phyloP scores from a whole-genome alignment of 2,329 filamentous ascomycete genomes.

The Ophiostoma tasmaniense region DNA sequence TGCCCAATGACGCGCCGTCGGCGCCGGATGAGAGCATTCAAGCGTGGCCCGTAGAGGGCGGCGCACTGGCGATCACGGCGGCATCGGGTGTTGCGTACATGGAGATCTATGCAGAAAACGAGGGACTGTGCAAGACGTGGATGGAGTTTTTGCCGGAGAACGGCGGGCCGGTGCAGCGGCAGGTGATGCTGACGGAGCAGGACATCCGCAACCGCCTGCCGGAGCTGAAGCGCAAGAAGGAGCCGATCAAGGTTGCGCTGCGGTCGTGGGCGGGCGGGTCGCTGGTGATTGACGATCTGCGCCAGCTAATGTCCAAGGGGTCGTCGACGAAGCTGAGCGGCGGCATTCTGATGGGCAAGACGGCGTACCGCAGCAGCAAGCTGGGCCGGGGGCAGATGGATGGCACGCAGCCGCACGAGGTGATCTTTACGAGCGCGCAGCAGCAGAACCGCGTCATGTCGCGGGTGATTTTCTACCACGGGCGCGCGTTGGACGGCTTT shows the following conservation, averaged over 20 bases:
- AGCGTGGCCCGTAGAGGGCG: slow-evolving; percentile 74
- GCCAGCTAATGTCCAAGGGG: slow-evolving; percentile 59
- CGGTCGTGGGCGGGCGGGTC: slow-evolving; percentile 69
- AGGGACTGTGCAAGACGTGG: slow-evolving; percentile 70
- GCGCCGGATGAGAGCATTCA: slow-evolving; percentile 69
- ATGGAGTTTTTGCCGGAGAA: slow-evolving; percentile 66
- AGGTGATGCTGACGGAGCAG: slow-evolving; percentile 65
- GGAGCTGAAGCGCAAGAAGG: slow-evolving; percentile 61
- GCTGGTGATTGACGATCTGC: slow-evolving; percentile 70
- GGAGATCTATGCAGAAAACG: slow-evolving; percentile 73
- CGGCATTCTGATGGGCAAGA: slow-evolving; percentile 50
- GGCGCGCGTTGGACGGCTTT: slow-evolving; percentile 68
- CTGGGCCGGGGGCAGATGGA: slow-evolving; percentile 66
- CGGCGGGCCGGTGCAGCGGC: slow-evolving; percentile 52
- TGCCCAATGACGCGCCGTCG: slow-evolving; percentile 63
- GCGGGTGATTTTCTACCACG: slow-evolving; percentile 68
- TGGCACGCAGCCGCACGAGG: slow-evolving; percentile 59
- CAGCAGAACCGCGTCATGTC: slow-evolving; percentile 65
- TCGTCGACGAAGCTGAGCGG: slow-evolving; percentile 67
- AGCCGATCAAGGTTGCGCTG: slow-evolving; percentile 55
- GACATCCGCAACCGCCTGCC: slow-evolving; percentile 65
- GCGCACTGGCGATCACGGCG: slow-evolving; percentile 67
- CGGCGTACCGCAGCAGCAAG: slow-evolving; percentile 66
- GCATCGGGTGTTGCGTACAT: slow-evolving; percentile 76
- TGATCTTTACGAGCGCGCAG: slow-evolving; percentile 63